A percentile compares a stretch with the other conserved stretches of the same genome.
Evolutionary conservation across 2,329 filamentous ascomycete genomes (phyloP).

Genomic region (Ceratocystiopsis minuta): DNA sequence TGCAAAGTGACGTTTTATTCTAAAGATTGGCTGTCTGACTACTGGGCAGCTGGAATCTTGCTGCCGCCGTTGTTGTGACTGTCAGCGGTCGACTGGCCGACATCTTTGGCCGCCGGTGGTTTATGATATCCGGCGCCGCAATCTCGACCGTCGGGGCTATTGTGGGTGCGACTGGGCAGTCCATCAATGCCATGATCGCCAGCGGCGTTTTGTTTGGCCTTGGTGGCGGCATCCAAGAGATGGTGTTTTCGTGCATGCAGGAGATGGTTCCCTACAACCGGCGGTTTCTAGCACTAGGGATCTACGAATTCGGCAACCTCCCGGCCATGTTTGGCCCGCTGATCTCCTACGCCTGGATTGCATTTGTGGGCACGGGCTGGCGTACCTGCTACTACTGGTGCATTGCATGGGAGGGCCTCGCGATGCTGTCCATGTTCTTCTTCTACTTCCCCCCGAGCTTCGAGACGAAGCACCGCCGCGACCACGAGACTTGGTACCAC

Average conservation of each 20-base stretch:
- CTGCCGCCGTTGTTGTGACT: conserved; percentile 8
- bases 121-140: neutral
- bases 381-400: conserved; percentile 9
- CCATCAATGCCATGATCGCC: neutral
- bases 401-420: conserved; percentile 9
- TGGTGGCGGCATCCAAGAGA: neutral
- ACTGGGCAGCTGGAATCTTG: conserved; percentile 14
- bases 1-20: neutral
- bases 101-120: neutral
- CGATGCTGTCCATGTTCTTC: conserved; percentile 13
- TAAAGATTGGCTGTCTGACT: no score
- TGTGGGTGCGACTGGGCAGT: neutral
- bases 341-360: conserved; percentile 17
- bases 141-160: neutral
- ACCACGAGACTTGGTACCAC: conserved; percentile 10
- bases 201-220: neutral
- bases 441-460: conserved; percentile 19
- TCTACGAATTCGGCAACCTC: neutral
- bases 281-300: neutral
- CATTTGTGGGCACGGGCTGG: conserved; percentile 11
- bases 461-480: conserved; percentile 14
- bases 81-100: conserved; percentile 2
- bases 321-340: conserved; percentile 3
- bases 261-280: conserved; percentile 1
- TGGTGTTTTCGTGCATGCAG: conserved; percentile 17